Evolutionary conservation across 2,329 filamentous ascomycete genomes (phyloP), one percentile per base, ranked within the genome.

Genomic region (Penicillium sp.): DNA sequence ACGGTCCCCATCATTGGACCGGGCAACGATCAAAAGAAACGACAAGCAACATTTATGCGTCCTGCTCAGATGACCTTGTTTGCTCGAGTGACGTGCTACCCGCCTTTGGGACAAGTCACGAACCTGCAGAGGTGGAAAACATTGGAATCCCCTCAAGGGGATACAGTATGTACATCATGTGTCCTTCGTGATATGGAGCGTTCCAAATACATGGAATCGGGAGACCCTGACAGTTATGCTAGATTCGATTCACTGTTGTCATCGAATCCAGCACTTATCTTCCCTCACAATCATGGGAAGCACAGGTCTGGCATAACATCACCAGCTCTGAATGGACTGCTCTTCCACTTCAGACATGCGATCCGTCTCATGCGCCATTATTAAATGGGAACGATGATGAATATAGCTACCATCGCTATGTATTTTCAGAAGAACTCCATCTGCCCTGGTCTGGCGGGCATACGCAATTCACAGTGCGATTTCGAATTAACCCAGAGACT

Each of bases 71-170:
- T 78, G 75, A 76, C 73, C 67, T 70, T 83, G 74, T 83, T 83
- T 69, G 81, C 84, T 22, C 79, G 81, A 61, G 74, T 89, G 14
- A 83, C 81, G 5, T 86, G 82, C 60, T 88, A 87, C 68, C 93
- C 93, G 13, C 86, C 91, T 1, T 76, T 96, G 53, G 91, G 88
- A 2, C 90, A 93, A 71, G 83, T 90, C 24, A 92, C 91, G 1
- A 81, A 85, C 50, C 70, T 90, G 19, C 74, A 79, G 27, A 70
- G 76, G 40, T 72, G 75, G 57, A 69, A 75, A 18, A 68, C 51
- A 7, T 55, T 56, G 9, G 58, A 58, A 33, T 64, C 59, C 3
- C 60, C 60, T 18, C 50, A 63, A 27, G 58, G 66, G 16, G 66
- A 72, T 61, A 66, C 65, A 54, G 73, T 75, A 56, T 60, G 66